These are phyloP conservation scores for Penicillium sp. DNA, from an alignment of 2,329 filamentous ascomycete species.

Conservation along the genomic window DNA sequence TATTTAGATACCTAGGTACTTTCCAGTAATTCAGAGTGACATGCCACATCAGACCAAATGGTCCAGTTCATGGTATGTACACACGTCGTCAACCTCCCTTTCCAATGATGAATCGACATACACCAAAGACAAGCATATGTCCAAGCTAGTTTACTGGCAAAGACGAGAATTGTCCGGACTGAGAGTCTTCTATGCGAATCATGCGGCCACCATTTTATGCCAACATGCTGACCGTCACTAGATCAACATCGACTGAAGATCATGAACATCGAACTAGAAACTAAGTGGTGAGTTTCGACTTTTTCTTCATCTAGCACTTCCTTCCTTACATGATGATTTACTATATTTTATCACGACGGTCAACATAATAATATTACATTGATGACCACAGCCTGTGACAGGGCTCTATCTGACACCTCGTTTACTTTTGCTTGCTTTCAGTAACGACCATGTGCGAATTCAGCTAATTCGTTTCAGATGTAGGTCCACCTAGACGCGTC, in stretches of 20 bases:
- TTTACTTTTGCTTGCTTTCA: background rate
- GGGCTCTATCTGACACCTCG: slow-evolving; percentile 47
- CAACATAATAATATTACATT: slow-evolving; percentile 70
- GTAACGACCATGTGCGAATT: background rate
- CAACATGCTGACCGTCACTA: slow-evolving; percentile 6
- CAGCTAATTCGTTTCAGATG: slow-evolving; percentile 6
- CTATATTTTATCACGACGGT: slow-evolving; percentile 72
- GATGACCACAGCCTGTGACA: slow-evolving; percentile 78
- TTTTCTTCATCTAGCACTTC: background rate
- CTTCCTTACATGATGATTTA: slow-evolving; percentile 62
- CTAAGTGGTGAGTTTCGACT: slow-evolving; percentile 1
- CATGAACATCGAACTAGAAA: background rate
- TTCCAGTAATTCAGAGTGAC: too few relatives aligned
- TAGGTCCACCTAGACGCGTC: background rate
- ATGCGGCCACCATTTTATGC: slow-evolving; percentile 5
- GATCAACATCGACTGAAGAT: background rate
- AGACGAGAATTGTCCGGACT: slow-evolving; percentile 54
- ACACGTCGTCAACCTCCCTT: slow-evolving; percentile 19
- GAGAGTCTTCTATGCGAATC: slow-evolving; percentile 23
- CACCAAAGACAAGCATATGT: slow-evolving; percentile 96
- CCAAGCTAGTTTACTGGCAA: slow-evolving; percentile 58
- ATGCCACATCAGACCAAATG: background rate
- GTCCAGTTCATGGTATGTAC: slow-evolving; percentile 22
- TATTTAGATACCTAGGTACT: slow-evolving; percentile 7
- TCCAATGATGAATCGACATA: slow-evolving; percentile 76